Percentiles rank a stretch among this genome's conserved stretches.
Evolutionary conservation across 208 protist genomes (phyloP).

Genomic region (Acanthamoeba sp.): DNA sequence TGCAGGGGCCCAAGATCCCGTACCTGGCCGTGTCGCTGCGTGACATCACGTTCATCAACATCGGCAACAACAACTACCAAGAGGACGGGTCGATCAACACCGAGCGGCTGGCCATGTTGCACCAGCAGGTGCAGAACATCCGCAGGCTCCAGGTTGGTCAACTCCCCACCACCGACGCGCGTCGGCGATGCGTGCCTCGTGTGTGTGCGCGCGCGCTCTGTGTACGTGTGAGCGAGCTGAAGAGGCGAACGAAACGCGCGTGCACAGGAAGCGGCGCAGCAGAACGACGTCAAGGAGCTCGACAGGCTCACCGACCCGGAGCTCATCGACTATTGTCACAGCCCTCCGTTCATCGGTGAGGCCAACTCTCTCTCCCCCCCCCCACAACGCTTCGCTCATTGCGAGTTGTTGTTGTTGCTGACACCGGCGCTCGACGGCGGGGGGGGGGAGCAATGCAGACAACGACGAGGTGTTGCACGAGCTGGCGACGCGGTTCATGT

Average conservation of each 20-base stretch:
- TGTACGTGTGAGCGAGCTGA: too few relatives aligned
- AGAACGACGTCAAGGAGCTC: constrained; percentile 5
- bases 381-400: too few relatives aligned
- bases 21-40: constrained; percentile 65
- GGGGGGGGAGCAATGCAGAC: neutral
- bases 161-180: too few relatives aligned
- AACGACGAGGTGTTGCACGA: constrained; percentile 63
- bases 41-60: constrained; percentile 66
- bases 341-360: constrained; percentile 33
- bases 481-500: constrained; percentile 27
- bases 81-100: constrained; percentile 25
- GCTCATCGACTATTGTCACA: constrained; percentile 17
- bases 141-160: neutral
- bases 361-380: too few relatives aligned
- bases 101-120: constrained; percentile 28
- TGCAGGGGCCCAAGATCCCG: constrained; percentile 16
- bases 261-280: neutral
- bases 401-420: too few relatives aligned
- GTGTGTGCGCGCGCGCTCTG: neutral
- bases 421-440: too few relatives aligned
- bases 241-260: too few relatives aligned
- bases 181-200: too few relatives aligned
- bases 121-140: constrained; percentile 66
- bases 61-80: constrained; percentile 40
- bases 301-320: neutral